These are phyloP conservation scores for Apium graveolens DNA, from an alignment of 129 eudicot species.

Conservation along the genomic window DNA sequence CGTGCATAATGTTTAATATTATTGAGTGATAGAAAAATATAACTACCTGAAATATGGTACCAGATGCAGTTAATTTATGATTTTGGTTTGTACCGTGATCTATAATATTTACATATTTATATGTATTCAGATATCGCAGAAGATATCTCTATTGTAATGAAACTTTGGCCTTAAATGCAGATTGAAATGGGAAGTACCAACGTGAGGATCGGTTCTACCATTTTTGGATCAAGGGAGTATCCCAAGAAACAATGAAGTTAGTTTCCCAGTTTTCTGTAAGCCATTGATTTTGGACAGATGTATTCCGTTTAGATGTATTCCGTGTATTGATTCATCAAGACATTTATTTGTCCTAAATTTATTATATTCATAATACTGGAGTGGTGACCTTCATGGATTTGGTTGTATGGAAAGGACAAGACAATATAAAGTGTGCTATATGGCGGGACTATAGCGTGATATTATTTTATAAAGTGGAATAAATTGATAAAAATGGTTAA, in stretches of 20 bases:
- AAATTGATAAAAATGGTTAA: no score
- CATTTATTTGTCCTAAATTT: no score
- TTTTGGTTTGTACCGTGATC: background rate
- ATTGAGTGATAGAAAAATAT: background rate
- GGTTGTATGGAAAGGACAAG: no score
- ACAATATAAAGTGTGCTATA: no score
- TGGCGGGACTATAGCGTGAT: no score
- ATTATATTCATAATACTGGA: no score
- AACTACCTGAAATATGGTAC: background rate
- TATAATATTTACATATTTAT: background rate
- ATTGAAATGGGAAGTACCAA: constrained; percentile 94
- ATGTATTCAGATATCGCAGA: background rate
- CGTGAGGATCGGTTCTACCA: constrained; percentile 87
- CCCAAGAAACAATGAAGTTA: constrained; percentile 43
- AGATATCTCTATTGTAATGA: background rate
- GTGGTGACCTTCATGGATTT: no score
- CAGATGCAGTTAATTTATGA: background rate
- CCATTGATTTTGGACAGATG: background rate
- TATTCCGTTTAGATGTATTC: background rate
- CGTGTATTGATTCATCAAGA: background rate
- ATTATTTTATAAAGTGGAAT: no score
- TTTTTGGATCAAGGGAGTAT: constrained; percentile 79
- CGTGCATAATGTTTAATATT: background rate
- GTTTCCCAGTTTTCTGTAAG: background rate
- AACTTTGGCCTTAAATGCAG: constrained; percentile 26